Conservation (phyloP, 306 rosid species). For the Lathyrus sativus region DNA sequence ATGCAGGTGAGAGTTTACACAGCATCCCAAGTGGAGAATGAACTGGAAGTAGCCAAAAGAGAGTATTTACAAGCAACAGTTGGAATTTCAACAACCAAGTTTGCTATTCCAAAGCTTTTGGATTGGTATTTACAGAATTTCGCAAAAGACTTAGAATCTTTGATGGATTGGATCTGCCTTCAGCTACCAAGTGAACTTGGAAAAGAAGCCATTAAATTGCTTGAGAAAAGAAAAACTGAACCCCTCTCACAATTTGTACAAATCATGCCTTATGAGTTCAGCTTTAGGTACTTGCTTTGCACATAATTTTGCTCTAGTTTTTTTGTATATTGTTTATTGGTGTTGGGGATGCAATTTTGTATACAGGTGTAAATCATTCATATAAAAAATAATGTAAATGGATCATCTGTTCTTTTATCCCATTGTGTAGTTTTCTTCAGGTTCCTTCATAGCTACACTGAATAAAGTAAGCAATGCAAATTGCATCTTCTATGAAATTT, state of each 20-base stretch:
- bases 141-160: conserved; percentile 88
- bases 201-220: conserved; percentile 79
- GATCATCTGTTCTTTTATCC: conserved; percentile 20
- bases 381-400: conserved; percentile 33
- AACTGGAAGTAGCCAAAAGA: conserved; percentile 83
- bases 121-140: conserved; percentile 90
- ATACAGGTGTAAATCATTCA: conserved; percentile 42
- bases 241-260: conserved; percentile 74
- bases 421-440: conserved; percentile 14
- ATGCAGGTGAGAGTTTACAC: conserved; percentile 91
- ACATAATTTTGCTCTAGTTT: conserved; percentile 44
- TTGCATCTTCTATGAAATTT: conserved; percentile 1
- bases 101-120: conserved; percentile 77
- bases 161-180: conserved; percentile 93
- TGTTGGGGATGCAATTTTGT: conserved; percentile 49
- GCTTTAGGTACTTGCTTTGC: conserved; percentile 86
- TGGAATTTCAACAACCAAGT: conserved; percentile 65
- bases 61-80: conserved; percentile 86
- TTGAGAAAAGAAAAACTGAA: conserved; percentile 61
- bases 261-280: conserved; percentile 82
- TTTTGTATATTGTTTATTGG: conserved; percentile 35
- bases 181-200: conserved; percentile 83
- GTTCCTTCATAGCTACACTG: conserved; percentile 16
- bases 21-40: conserved; percentile 80
- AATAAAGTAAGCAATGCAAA: conserved; percentile 27